Evolutionary conservation across 2,329 filamentous ascomycete genomes (phyloP).

Genomic region (Fusarium virguliforme): DNA sequence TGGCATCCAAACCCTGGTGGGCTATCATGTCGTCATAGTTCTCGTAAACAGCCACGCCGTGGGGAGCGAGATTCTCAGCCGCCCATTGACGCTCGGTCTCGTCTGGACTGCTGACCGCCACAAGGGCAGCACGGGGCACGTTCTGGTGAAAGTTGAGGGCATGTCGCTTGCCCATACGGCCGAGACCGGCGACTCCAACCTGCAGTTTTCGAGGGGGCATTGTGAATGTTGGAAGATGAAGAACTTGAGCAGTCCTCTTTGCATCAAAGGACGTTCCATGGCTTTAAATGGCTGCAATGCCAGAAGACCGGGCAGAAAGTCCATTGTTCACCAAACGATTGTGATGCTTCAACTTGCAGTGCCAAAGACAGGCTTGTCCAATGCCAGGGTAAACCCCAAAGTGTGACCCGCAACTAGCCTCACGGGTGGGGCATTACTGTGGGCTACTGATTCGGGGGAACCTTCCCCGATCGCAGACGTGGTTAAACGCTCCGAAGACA

Average conservation of each 20-base stretch:
- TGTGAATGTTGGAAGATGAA: not conserved
- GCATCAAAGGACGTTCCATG: not conserved
- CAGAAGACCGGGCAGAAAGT: not conserved
- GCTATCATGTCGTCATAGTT: conserved; percentile 65
- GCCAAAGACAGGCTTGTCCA: not conserved
- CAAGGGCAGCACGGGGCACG: conserved; percentile 64
- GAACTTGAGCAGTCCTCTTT: not conserved
- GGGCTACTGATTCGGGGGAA: not conserved
- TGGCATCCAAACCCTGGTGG: conserved; percentile 57
- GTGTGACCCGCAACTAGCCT: not conserved
- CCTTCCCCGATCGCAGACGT: not conserved
- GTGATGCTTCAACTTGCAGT: not conserved
- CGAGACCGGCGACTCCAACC: conserved; percentile 66
- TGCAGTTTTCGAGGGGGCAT: conserved; percentile 54
- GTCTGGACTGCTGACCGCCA: conserved; percentile 66
- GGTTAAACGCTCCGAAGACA: not conserved
- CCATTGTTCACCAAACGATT: not conserved
- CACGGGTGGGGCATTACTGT: not conserved
- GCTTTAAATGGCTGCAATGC: not conserved
- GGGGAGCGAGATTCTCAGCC: conserved; percentile 60
- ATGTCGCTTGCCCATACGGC: conserved; percentile 69
- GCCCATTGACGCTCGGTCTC: conserved; percentile 63
- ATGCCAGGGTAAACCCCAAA: not conserved
- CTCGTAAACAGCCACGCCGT: conserved; percentile 62
- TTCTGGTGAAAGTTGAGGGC: conserved; percentile 64